Evolutionary conservation across 495 filamentous ascomycete species (phyloP), one percentile per base, ranked within the genome.

Genomic region (Glonium stellatum): DNA sequence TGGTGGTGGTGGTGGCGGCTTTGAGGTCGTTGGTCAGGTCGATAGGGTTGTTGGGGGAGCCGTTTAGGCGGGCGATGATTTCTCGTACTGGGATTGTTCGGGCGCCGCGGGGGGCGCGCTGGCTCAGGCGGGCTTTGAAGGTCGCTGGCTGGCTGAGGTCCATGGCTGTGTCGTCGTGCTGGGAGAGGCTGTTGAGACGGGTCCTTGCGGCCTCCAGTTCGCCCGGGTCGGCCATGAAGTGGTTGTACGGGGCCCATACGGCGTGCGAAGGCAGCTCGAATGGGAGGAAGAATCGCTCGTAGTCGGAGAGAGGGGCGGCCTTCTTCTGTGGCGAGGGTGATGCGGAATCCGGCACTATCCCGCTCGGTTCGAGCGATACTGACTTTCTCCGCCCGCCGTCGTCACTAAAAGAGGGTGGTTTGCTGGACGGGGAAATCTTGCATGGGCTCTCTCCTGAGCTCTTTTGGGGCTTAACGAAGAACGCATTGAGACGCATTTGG

Each of bases 261-360:
- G 66, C 65, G 47, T 69, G 57, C 0, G 67, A 58, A 11, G 66
- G 68, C 15, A 70, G 60, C n/a, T 86, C 90, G 72, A 95, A 96
- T 0, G 87, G 81, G 13, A 87, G 82, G 66, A 97, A 97, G 34
- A 69, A 72, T 62, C 80, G 81, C 15, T 88, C 76, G 65, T 95
- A 97, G 44, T 85, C 80, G 0, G 84, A 80, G 36, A 75, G 61
- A 4, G 44, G 11, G 13, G 19, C 48, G 11, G 9, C 34, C 19
- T 70, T 62, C 11, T 75, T 66, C 49, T 72, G 68, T 46, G 62
- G 57, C 1, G 69, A 54, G 23, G 57, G 61, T 66, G 63, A 51
- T 59, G 64, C 37, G 53, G 67, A 57, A 63, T 67, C 60, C 23
- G 63, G 53, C n/a, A 64, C 35, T 13, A 60, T 52, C 18, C 62